These are phyloP conservation scores for Casaregolazyma lundiana DNA, from an alignment of 1,139 yeast species.

Conservation along the genomic window DNA sequence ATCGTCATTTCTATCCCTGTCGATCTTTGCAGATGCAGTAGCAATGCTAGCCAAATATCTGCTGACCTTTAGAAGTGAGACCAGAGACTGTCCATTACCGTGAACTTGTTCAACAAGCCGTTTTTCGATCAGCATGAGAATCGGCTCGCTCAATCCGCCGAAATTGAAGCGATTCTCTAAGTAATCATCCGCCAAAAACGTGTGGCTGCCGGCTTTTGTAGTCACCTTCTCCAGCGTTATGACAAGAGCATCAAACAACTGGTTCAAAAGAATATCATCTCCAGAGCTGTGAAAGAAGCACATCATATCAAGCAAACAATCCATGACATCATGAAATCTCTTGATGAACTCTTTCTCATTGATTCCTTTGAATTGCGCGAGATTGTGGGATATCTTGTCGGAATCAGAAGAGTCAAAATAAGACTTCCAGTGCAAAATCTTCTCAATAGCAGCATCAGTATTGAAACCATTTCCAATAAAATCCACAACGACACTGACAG, in stretches of 20 bases:
- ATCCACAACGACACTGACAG: conserved; percentile 44
- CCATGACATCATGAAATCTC: conserved; percentile 37
- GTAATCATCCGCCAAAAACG: conserved; percentile 28
- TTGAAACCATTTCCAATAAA: conserved; percentile 70
- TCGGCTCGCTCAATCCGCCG: conserved; percentile 26
- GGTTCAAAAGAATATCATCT: conserved; percentile 24
- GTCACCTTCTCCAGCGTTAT: conserved; percentile 29
- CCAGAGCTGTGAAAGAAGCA: conserved; percentile 24
- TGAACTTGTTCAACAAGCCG: conserved; percentile 20
- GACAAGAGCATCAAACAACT: conserved; percentile 27
- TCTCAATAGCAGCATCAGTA: conserved; percentile 54
- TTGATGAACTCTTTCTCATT: conserved; percentile 27
- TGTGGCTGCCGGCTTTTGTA: conserved; percentile 22
- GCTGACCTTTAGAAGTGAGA: conserved; percentile 21
- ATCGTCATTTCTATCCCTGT: conserved; percentile 26
- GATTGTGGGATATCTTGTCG: conserved; percentile 31
- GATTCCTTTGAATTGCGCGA: conserved; percentile 24
- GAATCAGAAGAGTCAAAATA: conserved; percentile 33
- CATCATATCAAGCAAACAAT: conserved; percentile 36
- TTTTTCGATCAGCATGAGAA: conserved; percentile 21
- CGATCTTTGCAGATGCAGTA: conserved; percentile 28
- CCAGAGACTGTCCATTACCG: conserved; percentile 19
- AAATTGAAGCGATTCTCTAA: conserved; percentile 25
- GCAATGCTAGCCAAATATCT: conserved; percentile 28
- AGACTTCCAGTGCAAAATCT: conserved; percentile 53